Evolutionary conservation across 441 rosid species (phyloP), one percentile per base, ranked within the genome.

Genomic region (Adansonia gregorii): DNA sequence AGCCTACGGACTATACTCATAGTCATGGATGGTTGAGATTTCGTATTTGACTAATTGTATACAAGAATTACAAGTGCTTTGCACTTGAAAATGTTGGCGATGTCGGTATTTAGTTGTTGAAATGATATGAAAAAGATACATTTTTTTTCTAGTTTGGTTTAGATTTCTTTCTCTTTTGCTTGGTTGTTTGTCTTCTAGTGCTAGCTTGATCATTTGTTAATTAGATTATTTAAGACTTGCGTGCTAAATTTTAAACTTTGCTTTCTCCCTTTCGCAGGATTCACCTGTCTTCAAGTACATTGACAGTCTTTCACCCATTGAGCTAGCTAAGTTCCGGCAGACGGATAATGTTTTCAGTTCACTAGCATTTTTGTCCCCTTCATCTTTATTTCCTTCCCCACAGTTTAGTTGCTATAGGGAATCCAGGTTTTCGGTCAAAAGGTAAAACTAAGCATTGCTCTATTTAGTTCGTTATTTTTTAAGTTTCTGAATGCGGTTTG

Each of bases 201-300:
- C 8, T 63, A 35, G 35, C 27, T 8, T 68, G 45, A 7, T 8
- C 45, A 2, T 55, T 63, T 22, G 20, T 11, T 64, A 24, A 52
- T 54, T 4, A 59, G 41, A 67, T 51, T 59, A 41, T 22, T 54
- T 31, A 31, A 24, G 48, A 45, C 51, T 35, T 52, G 1, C 9
- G 46, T 9, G 46, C 51, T 17, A 55, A 20, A 61, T 43, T 65
- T 15, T 41, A 48, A 41, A 31, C 8, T 35, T 20, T 11, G 72
- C 4, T 22, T 24, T 66, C 76, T 22, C 24, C 43, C 27, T n/a
- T 72, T 0, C 81, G 86, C 88, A 90, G 92, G 90, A 86, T 82
- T 90, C 93, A 66, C 90, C 93, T 9, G 88, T 88, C 35, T 90
- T 85, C 67, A 86, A 85, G 59, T 90, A 82, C 86, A 90, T 90